Evolutionary conservation across 495 filamentous ascomycete species (phyloP), one percentile per base, ranked within the genome.

Genomic region (Annulohypoxylon nitens): DNA sequence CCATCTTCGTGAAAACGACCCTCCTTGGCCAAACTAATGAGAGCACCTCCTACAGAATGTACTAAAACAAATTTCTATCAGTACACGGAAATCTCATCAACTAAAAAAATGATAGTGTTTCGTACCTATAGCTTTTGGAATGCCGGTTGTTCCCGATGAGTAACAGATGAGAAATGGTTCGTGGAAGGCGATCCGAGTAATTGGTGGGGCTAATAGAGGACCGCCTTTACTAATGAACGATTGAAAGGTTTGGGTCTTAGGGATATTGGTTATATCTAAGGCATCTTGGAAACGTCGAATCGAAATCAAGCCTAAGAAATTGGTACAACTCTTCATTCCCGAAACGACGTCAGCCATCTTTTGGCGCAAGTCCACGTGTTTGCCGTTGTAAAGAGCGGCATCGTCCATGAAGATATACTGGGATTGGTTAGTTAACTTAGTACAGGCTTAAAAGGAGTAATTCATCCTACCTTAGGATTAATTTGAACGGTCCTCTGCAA

Each of bases 341-440:
- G 78, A 75, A 1, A 90, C 83, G 37, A 94, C 83, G 37, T 92
- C 88, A 9, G 74, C 75, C 81, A 96, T 94, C 80, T 95, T 96
- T 1, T 78, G 68, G 23, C 91, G 86, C 23, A 96, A 79, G 75
- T 95, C 93, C 12, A 92, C 84, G 4, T 80, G 85, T 79, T 92
- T 92, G 12, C 91, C 91, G 75, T 95, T 96, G 72, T 96, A 96
- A 18, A 95, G 81, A 1, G 92, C 86, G 14, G 83, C 85, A 73
- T 96, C 93, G 69, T 96, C 93, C 81, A 93, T 87, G 74, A 96
- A 95, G 26, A 96, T 80, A 71, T 86, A 91, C 76, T 85, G 18
- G 16, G 48, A 8, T 47, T 20, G 0, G 39, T 75, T 0, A 74
- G 61, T 47, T 47, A 54, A 34, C 43, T 18, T 18, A 59, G 20